phyloP scores from a whole-genome alignment of 495 filamentous ascomycete genomes.

The Xylaria palmicola region DNA sequence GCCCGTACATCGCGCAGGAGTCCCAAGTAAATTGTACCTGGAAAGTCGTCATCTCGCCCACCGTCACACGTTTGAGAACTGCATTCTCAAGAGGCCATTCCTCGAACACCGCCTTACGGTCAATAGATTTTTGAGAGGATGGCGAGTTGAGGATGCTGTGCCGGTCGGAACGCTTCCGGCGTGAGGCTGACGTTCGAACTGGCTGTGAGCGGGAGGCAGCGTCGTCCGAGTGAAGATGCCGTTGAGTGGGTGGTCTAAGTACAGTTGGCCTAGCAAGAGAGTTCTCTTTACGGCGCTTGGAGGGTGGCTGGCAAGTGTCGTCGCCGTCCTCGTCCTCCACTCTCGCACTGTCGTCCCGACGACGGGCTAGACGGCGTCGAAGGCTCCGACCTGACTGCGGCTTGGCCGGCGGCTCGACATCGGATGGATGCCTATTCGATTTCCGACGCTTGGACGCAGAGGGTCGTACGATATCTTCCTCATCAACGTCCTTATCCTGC shows the following conservation, averaged over 20 bases:
- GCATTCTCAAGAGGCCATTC: slow-evolving; percentile 13
- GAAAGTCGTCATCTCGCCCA: slow-evolving; percentile 11
- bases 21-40: slow-evolving; percentile 11
- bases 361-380: slow-evolving; percentile 8
- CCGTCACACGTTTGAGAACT: slow-evolving; percentile 13
- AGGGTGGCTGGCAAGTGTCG: slow-evolving; percentile 4
- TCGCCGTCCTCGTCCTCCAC: slow-evolving; percentile 14
- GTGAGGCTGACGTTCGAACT: background rate
- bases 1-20: background rate
- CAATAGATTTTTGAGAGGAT: slow-evolving; percentile 10
- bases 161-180: slow-evolving; percentile 6
- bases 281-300: slow-evolving; percentile 12
- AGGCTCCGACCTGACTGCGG: background rate
- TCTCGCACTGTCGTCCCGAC: slow-evolving; percentile 5
- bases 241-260: background rate
- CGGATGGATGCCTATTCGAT: background rate
- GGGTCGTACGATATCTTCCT: background rate
- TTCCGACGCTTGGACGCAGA: background rate
- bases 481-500: background rate
- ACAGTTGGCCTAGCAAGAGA: background rate
- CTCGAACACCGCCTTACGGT: slow-evolving; percentile 5
- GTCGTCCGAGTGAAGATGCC: background rate
- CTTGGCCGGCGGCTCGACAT: too few relatives aligned
- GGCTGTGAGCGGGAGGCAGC: slow-evolving; percentile 7
- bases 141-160: slow-evolving; percentile 6